Evolutionary conservation across 768 basidiomycete genomes (phyloP).

Genomic region (Lactarius hengduanensis): DNA sequence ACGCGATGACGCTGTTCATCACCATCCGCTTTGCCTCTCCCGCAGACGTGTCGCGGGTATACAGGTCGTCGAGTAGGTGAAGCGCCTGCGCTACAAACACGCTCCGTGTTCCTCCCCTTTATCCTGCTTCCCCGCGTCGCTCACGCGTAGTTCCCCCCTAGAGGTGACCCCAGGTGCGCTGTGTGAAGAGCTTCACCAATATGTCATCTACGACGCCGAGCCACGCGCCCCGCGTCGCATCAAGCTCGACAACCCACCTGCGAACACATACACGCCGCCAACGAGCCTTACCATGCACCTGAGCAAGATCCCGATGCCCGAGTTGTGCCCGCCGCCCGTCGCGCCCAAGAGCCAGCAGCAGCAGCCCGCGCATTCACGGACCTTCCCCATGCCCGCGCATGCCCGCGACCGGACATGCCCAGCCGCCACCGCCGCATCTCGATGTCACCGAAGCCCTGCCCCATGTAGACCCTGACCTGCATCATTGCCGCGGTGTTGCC

Average conservation of each 20-base stretch:
- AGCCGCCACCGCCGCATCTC: neutral
- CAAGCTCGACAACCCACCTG: constrained; percentile 52
- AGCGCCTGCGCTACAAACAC: constrained; percentile 72
- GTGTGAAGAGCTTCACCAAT: constrained; percentile 52
- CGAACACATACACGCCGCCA: constrained; percentile 59
- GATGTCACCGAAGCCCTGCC: no score
- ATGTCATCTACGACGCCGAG: constrained; percentile 66
- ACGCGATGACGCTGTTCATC: constrained; percentile 71
- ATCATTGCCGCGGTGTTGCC: no score
- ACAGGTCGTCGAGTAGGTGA: constrained; percentile 76
- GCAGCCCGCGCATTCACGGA: constrained; percentile 51
- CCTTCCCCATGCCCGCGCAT: neutral
- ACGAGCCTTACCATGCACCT: constrained; percentile 67
- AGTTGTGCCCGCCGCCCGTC: constrained; percentile 58
- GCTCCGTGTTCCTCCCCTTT: constrained; percentile 39
- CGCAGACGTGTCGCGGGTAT: constrained; percentile 73
- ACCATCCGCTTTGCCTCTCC: constrained; percentile 63
- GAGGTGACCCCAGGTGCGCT: constrained; percentile 5
- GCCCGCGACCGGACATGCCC: neutral
- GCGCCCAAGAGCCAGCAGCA: constrained; percentile 46
- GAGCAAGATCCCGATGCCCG: constrained; percentile 87
- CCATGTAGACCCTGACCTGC: no score
- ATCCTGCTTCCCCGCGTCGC: neutral
- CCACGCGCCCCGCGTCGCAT: constrained; percentile 56
- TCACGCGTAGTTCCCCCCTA: neutral